Conservation (phyloP, 148 eudicot genomes). For the Chenopodium formosanum region DNA sequence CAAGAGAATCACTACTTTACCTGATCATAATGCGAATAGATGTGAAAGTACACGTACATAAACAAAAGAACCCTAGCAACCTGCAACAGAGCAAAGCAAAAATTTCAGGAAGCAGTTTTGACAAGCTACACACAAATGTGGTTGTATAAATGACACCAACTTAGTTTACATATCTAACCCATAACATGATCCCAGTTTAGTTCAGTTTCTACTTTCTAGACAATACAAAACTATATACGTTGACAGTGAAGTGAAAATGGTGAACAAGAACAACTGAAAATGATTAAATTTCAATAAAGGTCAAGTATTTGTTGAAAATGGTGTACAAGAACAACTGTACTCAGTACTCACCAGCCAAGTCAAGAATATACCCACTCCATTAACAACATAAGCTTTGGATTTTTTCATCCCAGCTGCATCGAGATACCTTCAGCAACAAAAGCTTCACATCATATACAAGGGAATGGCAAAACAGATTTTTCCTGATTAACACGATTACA, state of each 20-base stretch:
- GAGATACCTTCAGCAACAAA: slow-evolving; percentile 58
- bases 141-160: too few species aligned
- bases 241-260: not conserved
- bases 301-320: not conserved
- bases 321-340: slow-evolving; percentile 7
- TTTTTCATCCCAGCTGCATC: slow-evolving; percentile 79
- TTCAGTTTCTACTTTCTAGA: slow-evolving; percentile 10
- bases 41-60: slow-evolving; percentile 71
- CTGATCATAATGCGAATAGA: slow-evolving; percentile 68
- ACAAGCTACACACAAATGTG: slow-evolving; percentile 1
- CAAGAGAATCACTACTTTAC: slow-evolving; percentile 35
- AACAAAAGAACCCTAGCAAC: slow-evolving; percentile 77
- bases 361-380: slow-evolving; percentile 77
- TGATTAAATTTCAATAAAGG: not conserved
- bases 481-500: not conserved
- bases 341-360: slow-evolving; percentile 88
- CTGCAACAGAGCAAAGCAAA: slow-evolving; percentile 40
- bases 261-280: not conserved
- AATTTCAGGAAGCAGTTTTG: slow-evolving; percentile 4
- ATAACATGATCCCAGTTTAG: not conserved
- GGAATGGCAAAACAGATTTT: slow-evolving; percentile 8
- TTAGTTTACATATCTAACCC: not conserved
- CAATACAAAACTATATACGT: not conserved
- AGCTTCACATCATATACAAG: slow-evolving; percentile 22
- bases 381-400: slow-evolving; percentile 64